Evolutionary conservation across 2,329 filamentous ascomycete genomes (phyloP).

Genomic region (Furcasterigmium sp.): DNA sequence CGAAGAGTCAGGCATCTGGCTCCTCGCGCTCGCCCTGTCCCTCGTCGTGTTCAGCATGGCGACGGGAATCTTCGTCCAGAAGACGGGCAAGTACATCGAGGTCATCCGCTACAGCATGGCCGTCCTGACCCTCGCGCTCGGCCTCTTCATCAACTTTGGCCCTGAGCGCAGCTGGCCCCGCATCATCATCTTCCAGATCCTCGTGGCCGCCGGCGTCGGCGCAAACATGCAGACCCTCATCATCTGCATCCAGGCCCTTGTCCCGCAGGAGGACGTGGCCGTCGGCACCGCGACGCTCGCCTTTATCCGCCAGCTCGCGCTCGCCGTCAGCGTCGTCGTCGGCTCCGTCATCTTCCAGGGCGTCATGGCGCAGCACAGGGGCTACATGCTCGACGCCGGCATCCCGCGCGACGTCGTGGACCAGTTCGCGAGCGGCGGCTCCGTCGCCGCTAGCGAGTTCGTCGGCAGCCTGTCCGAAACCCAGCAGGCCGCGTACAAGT

Average conservation of each 20-base stretch:
- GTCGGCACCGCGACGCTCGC: slow-evolving; percentile 57
- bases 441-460: neutral
- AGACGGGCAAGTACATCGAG: slow-evolving; percentile 53
- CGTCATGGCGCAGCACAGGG: neutral
- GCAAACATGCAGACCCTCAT: slow-evolving; percentile 59
- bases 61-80: slow-evolving; percentile 36
- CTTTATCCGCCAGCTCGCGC: slow-evolving; percentile 54
- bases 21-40: slow-evolving; percentile 54
- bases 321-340: slow-evolving; percentile 52
- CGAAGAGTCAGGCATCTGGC: slow-evolving; percentile 57
- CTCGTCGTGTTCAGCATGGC: slow-evolving; percentile 36
- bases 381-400: neutral
- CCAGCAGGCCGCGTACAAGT: neutral
- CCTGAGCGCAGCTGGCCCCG: slow-evolving; percentile 40
- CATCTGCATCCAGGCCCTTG: slow-evolving; percentile 58
- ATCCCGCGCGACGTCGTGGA: neutral
- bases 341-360: slow-evolving; percentile 31
- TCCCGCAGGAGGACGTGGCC: slow-evolving; percentile 55
- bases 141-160: slow-evolving; percentile 50
- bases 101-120: slow-evolving; percentile 47
- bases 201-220: slow-evolving; percentile 56
- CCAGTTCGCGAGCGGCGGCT: neutral
- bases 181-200: slow-evolving; percentile 50
- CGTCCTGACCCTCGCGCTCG: slow-evolving; percentile 54
- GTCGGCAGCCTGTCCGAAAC: neutral